phyloP scores from a whole-genome alignment of 176 grass and related monocot genomes.

The Echinochloa phyllopogon region DNA sequence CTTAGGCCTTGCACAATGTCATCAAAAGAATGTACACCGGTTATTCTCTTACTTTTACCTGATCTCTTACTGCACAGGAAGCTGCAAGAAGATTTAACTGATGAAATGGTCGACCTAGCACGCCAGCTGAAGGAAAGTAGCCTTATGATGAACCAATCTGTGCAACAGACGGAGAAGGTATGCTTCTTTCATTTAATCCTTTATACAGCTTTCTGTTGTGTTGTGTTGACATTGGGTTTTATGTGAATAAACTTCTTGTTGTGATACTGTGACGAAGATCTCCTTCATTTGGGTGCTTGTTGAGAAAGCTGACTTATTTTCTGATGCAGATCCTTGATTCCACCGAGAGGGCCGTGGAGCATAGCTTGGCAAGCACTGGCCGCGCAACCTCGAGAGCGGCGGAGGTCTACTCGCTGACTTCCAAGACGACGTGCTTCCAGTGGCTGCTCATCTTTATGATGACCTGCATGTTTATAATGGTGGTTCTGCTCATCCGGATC shows the following conservation, averaged over 20 bases:
- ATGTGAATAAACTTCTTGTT: background rate
- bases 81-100: conserved; percentile 91
- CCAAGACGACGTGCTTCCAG: conserved; percentile 88
- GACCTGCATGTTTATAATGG: conserved; percentile 92
- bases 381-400: conserved; percentile 65
- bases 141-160: conserved; percentile 80
- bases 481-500: conserved; percentile 81
- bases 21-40: background rate
- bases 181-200: background rate
- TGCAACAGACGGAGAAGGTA: conserved; percentile 83
- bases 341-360: conserved; percentile 75
- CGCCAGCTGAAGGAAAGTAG: conserved; percentile 85
- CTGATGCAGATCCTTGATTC: conserved; percentile 78
- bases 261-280: background rate
- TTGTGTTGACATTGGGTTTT: background rate
- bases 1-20: background rate
- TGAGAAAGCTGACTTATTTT: conserved; percentile 18
- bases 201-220: background rate
- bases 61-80: conserved; percentile 55
- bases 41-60: conserved; percentile 1
- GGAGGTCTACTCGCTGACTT: conserved; percentile 68
- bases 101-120: conserved; percentile 90
- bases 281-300: background rate
- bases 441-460: conserved; percentile 88
- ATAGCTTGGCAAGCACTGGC: conserved; percentile 74